phyloP scores from a whole-genome alignment of 805 yeast genomes.

The Cyberlindnera bimundalis region DNA sequence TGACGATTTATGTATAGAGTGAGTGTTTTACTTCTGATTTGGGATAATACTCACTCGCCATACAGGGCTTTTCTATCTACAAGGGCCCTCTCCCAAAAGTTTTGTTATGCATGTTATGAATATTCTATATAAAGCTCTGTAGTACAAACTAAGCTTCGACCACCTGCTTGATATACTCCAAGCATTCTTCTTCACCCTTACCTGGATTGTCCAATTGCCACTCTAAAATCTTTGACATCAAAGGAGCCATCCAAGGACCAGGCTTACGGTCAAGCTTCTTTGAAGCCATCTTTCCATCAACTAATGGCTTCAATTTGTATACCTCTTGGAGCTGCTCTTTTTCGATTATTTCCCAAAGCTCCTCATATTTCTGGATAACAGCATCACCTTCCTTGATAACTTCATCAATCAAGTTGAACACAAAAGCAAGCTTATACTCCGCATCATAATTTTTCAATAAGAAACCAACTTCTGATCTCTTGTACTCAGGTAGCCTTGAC shows the following conservation, averaged over 20 bases:
- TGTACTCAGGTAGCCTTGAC: conserved; percentile 26
- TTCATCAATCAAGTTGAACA: conserved; percentile 27
- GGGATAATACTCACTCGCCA: neutral
- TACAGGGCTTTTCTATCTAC: neutral
- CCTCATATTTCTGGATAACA: conserved; percentile 13
- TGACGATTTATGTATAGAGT: no score
- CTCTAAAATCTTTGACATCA: conserved; percentile 51
- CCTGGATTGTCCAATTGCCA: conserved; percentile 82
- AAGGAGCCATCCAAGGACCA: conserved; percentile 80
- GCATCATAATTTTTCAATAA: conserved; percentile 52
- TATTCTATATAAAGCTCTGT: neutral
- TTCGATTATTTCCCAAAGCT: conserved; percentile 15
- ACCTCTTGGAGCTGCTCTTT: conserved; percentile 29
- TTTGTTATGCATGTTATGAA: conserved; percentile 8
- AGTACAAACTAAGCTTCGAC: conserved; percentile 8
- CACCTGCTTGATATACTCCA: conserved; percentile 36
- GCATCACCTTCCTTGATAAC: conserved; percentile 4
- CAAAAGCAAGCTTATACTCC: conserved; percentile 44
- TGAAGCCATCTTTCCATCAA: conserved; percentile 73
- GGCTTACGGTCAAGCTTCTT: conserved; percentile 54
- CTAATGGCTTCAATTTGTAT: conserved; percentile 53
- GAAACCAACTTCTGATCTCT: conserved; percentile 59
- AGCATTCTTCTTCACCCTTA: conserved; percentile 50
- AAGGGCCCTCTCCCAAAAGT: neutral
- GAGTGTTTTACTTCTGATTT: neutral